Percentiles rank a stretch among this genome's conserved stretches.
These are phyloP conservation scores for Herpetospermum pedunculosum DNA, from an alignment of 306 rosid species.

Conservation along the genomic window DNA sequence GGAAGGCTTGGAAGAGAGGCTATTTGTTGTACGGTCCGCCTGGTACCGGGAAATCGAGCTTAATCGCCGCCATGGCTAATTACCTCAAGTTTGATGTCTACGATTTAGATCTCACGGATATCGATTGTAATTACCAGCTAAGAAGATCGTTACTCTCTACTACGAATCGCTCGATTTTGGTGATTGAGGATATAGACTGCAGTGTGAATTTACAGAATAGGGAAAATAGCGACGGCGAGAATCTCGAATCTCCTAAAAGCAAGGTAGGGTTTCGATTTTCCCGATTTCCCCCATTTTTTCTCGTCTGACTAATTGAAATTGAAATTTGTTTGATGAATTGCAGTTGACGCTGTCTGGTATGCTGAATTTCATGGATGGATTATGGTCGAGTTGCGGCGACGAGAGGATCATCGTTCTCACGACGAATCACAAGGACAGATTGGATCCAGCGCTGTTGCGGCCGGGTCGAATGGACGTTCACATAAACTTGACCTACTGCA, in stretches of 20 bases:
- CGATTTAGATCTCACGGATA: not conserved
- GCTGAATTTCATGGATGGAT: slow-evolving; percentile 20
- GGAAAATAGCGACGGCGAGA: not conserved
- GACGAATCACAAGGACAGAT: slow-evolving; percentile 38
- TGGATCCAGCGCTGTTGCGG: slow-evolving; percentile 43
- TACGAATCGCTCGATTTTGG: not conserved
- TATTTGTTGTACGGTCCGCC: slow-evolving; percentile 5
- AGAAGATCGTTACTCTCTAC: not conserved
- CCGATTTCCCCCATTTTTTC: too few relatives aligned
- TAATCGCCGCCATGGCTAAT: slow-evolving; percentile 1
- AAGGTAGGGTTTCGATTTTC: not conserved
- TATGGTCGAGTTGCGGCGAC: slow-evolving; percentile 57
- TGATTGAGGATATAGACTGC: slow-evolving; percentile 5
- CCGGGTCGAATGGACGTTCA: slow-evolving; percentile 61
- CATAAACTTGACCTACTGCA: slow-evolving; percentile 39
- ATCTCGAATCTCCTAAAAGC: not conserved
- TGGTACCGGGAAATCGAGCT: slow-evolving; percentile 2
- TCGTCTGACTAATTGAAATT: not conserved
- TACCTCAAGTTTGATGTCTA: slow-evolving; percentile 5
- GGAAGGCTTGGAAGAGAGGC: slow-evolving; percentile 3
- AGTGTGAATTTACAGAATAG: not conserved
- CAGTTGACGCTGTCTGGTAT: not conserved
- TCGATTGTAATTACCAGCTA: not conserved
- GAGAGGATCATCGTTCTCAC: slow-evolving; percentile 48
- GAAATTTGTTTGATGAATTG: not conserved